Percentiles rank a stretch among this genome's conserved stretches.
Conservation (phyloP, 805 yeast genomes). For the Yamadazyma endophytica region DNA sequence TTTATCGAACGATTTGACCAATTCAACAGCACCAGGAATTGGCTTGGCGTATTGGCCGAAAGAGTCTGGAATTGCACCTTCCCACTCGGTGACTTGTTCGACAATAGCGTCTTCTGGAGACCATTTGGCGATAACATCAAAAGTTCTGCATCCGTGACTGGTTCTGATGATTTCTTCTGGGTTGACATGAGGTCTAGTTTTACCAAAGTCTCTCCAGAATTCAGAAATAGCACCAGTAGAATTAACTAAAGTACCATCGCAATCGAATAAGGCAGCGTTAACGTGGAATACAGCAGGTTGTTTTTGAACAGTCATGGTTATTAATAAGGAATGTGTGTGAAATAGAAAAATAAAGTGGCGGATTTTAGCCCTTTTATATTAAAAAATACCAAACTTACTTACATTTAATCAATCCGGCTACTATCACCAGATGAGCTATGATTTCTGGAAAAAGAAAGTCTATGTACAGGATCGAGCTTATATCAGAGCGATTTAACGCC, state of each 20-base stretch:
- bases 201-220: constrained; percentile 74
- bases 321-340: too few species aligned
- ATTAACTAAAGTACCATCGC: constrained; percentile 83
- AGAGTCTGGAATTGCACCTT: constrained; percentile 64
- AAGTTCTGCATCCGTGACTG: constrained; percentile 81
- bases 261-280: constrained; percentile 64
- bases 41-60: constrained; percentile 72
- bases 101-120: constrained; percentile 71
- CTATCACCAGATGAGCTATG: too few species aligned
- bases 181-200: constrained; percentile 62
- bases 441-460: too few species aligned
- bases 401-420: too few species aligned
- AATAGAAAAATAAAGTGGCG: too few species aligned
- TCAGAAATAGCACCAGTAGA: constrained; percentile 80
- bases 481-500: too few species aligned
- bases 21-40: constrained; percentile 69
- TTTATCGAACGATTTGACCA: constrained; percentile 51
- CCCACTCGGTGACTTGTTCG: constrained; percentile 62
- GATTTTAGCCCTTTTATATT: too few species aligned
- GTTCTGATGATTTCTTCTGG: constrained; percentile 68
- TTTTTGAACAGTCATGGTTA: constrained; percentile 30
- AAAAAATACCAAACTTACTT: too few species aligned
- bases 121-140: constrained; percentile 69
- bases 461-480: too few species aligned
- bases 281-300: constrained; percentile 42